Conservation (phyloP, 2,329 filamentous ascomycete species). For the Clonostachys solani region DNA sequence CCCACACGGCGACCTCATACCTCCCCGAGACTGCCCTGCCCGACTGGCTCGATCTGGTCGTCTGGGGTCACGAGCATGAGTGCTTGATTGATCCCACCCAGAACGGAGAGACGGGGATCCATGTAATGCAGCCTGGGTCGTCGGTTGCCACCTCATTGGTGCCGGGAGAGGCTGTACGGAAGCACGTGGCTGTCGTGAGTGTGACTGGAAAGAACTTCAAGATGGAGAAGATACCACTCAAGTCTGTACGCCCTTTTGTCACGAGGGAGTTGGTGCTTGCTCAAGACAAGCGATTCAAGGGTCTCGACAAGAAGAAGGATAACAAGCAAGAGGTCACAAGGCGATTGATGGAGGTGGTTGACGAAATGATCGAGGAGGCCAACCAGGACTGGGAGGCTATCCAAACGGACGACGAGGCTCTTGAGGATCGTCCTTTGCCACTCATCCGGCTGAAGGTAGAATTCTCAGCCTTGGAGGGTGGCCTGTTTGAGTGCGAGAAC, state of each 20-base stretch:
- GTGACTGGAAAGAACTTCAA: slow-evolving; percentile 80
- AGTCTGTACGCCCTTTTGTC: slow-evolving; percentile 86
- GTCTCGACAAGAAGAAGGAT: slow-evolving; percentile 74
- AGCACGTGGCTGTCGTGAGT: slow-evolving; percentile 83
- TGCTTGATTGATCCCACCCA: slow-evolving; percentile 80
- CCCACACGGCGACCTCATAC: slow-evolving; percentile 89
- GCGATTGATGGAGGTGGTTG: slow-evolving; percentile 71
- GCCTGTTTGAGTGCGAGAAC: slow-evolving; percentile 87
- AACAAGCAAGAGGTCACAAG: slow-evolving; percentile 78
- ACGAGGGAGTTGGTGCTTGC: slow-evolving; percentile 77
- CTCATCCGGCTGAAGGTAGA: slow-evolving; percentile 89
- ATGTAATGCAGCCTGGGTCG: slow-evolving; percentile 96
- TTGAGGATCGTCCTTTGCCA: slow-evolving; percentile 66
- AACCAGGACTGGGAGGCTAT: slow-evolving; percentile 74
- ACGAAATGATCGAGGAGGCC: slow-evolving; percentile 84
- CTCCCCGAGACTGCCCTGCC: slow-evolving; percentile 91
- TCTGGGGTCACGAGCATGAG: slow-evolving; percentile 98
- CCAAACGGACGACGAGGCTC: slow-evolving; percentile 61
- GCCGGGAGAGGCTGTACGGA: slow-evolving; percentile 83
- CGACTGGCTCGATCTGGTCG: slow-evolving; percentile 82
- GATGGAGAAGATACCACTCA: slow-evolving; percentile 76
- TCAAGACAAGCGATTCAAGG: slow-evolving; percentile 71
- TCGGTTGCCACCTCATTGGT: slow-evolving; percentile 92
- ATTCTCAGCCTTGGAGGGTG: slow-evolving; percentile 78
- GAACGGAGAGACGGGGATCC: slow-evolving; percentile 86